phyloP scores from a whole-genome alignment of 805 yeast genomes.

The Candida gorgasii region DNA sequence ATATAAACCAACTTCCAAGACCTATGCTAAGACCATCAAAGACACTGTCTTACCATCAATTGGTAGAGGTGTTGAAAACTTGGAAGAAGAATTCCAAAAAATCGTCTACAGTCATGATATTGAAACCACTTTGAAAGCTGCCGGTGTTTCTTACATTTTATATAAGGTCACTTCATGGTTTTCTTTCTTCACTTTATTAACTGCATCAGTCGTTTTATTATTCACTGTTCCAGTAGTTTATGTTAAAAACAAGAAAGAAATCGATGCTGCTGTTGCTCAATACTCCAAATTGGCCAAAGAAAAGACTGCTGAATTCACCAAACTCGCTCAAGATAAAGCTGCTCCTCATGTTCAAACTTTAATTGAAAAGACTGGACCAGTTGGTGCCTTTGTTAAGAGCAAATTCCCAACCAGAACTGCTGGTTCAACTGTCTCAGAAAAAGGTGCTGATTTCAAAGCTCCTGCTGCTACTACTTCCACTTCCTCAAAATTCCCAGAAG shows the following conservation, averaged over 20 bases:
- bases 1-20: slow-evolving; percentile 60
- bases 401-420: slow-evolving; percentile 70
- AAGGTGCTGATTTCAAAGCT: slow-evolving; percentile 18
- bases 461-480: slow-evolving; percentile 21
- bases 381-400: slow-evolving; percentile 57
- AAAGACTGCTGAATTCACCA: slow-evolving; percentile 47
- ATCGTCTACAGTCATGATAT: slow-evolving; percentile 68
- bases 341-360: slow-evolving; percentile 61
- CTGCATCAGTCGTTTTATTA: slow-evolving; percentile 56
- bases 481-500: slow-evolving; percentile 39
- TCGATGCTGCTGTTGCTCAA: slow-evolving; percentile 61
- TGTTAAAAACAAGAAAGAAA: slow-evolving; percentile 71
- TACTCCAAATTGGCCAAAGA: slow-evolving; percentile 47
- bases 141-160: slow-evolving; percentile 60
- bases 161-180: slow-evolving; percentile 76
- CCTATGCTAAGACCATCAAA: slow-evolving; percentile 37
- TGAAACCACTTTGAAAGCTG: slow-evolving; percentile 72
- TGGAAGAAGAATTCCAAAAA: slow-evolving; percentile 56
- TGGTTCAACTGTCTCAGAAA: slow-evolving; percentile 54
- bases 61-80: slow-evolving; percentile 46
- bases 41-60: slow-evolving; percentile 42
- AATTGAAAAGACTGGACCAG: slow-evolving; percentile 65
- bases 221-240: slow-evolving; percentile 80
- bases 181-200: slow-evolving; percentile 66
- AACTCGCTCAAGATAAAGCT: slow-evolving; percentile 40